phyloP scores from a whole-genome alignment of 2,329 filamentous ascomycete species.

The Talaromyces sp. region DNA sequence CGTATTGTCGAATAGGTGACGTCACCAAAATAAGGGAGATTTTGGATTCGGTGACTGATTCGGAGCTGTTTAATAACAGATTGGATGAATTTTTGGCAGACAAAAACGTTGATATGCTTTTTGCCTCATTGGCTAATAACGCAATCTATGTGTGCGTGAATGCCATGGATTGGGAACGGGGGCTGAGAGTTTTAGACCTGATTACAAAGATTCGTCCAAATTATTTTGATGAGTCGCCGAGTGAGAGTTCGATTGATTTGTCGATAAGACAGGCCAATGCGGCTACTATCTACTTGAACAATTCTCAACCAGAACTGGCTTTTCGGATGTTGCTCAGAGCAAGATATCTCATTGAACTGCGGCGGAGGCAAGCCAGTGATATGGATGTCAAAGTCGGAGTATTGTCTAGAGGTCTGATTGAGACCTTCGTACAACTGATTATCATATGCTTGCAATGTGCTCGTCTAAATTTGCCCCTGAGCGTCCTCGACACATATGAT shows the following conservation, averaged over 20 bases:
- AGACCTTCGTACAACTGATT: conserved; percentile 23
- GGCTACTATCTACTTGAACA: conserved; percentile 20
- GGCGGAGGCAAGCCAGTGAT: conserved; percentile 22
- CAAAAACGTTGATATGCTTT: conserved; percentile 13
- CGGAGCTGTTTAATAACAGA: conserved; percentile 20
- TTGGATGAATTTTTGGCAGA: conserved; percentile 18
- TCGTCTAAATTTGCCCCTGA: conserved; percentile 15
- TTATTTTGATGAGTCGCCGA: conserved; percentile 19
- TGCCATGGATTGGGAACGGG: conserved; percentile 20
- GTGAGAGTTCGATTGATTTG: conserved; percentile 18
- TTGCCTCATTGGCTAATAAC: conserved; percentile 20
- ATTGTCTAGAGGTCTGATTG: conserved; percentile 9
- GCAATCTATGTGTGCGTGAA: conserved; percentile 20
- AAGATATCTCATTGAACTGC: conserved; percentile 20
- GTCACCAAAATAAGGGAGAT: conserved; percentile 18
- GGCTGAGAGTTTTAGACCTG: conserved; percentile 17
- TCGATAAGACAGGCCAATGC: conserved; percentile 19
- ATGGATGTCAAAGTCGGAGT: conserved; percentile 23
- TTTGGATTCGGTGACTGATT: conserved; percentile 22
- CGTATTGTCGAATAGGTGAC: conserved; percentile 22
- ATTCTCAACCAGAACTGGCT: conserved; percentile 17
- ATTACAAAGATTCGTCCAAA: conserved; percentile 18
- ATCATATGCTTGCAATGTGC: conserved; percentile 18
- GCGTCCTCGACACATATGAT: conserved; percentile 16
- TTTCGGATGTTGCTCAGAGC: conserved; percentile 23